Conservation (phyloP, 169 alveolate genomes). For the Theileria orientalis region DNA sequence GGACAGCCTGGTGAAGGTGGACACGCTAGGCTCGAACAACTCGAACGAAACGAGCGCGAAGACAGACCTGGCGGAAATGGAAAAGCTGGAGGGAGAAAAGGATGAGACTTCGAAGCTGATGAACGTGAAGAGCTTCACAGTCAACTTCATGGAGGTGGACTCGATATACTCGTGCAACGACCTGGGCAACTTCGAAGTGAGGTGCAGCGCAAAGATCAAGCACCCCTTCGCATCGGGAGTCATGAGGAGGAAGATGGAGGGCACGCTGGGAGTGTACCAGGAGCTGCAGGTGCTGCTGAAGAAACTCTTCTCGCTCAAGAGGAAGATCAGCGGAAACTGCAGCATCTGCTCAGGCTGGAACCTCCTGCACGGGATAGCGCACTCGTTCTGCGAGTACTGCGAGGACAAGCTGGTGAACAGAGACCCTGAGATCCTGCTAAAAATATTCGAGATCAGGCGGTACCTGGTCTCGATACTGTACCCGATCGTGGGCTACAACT, state of each 20-base stretch:
- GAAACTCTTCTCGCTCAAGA: constrained; percentile 37
- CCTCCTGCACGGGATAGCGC: constrained; percentile 34
- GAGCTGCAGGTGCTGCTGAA: constrained; percentile 22
- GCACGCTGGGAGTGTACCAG: background rate
- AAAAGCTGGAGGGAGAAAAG: too few relatives aligned
- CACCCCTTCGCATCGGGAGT: background rate
- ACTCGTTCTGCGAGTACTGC: constrained; percentile 51
- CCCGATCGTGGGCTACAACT: constrained; percentile 50
- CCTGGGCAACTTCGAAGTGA: background rate
- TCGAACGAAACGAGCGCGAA: background rate
- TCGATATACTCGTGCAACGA: background rate
- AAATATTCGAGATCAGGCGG: constrained; percentile 39
- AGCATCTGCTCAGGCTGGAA: constrained; percentile 59
- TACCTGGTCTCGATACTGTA: constrained; percentile 29
- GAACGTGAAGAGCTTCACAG: background rate
- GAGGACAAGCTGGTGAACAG: constrained; percentile 29
- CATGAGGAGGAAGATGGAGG: background rate
- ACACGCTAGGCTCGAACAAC: background rate
- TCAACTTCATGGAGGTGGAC: constrained; percentile 8
- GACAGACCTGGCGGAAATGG: background rate
- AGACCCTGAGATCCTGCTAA: constrained; percentile 24
- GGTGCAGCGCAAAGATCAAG: background rate
- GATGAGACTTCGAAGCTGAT: background rate
- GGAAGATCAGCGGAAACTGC: constrained; percentile 35
- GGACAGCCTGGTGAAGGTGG: background rate